A percentile compares a stretch with the other conserved stretches of the same genome.
Conservation (phyloP, 345 rosid genomes). For the Moringa oleifera region DNA sequence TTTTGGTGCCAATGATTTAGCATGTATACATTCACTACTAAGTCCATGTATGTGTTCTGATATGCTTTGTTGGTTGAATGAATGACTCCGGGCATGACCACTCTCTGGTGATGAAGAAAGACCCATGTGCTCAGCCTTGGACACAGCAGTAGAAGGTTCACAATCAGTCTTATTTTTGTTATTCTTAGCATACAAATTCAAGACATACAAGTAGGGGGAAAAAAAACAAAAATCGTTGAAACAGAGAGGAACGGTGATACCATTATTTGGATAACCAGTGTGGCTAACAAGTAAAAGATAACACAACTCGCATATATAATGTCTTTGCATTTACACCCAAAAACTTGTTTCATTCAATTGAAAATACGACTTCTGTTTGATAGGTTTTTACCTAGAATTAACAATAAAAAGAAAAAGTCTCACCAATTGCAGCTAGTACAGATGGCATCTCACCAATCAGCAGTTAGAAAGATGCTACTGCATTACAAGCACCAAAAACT, state of each 20-base stretch:
- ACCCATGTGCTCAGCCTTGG: slow-evolving; percentile 17
- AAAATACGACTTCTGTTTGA: background rate
- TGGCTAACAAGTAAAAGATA: background rate
- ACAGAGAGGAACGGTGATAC: background rate
- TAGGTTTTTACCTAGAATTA: background rate
- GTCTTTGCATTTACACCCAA: background rate
- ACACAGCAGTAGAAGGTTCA: slow-evolving; percentile 19
- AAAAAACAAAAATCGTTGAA: slow-evolving; percentile 3
- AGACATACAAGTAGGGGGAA: no score
- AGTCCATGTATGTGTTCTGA: slow-evolving; percentile 8
- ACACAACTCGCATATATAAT: background rate
- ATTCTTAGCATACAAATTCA: no score
- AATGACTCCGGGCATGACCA: slow-evolving; percentile 7
- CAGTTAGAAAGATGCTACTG: background rate
- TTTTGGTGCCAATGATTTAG: slow-evolving; percentile 11
- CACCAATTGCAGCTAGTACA: background rate
- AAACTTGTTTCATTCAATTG: background rate
- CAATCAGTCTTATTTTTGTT: slow-evolving; percentile 4
- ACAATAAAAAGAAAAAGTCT: background rate
- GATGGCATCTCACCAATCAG: background rate
- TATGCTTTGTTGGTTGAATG: slow-evolving; percentile 11
- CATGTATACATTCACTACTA: slow-evolving; percentile 11
- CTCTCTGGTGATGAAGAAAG: slow-evolving; percentile 21
- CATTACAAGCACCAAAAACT: background rate
- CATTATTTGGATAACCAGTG: slow-evolving; percentile 1